Percentiles rank a stretch among this genome's conserved stretches.
Conservation (phyloP, 352 stramenopile species). For the Pythium guiyangense region DNA sequence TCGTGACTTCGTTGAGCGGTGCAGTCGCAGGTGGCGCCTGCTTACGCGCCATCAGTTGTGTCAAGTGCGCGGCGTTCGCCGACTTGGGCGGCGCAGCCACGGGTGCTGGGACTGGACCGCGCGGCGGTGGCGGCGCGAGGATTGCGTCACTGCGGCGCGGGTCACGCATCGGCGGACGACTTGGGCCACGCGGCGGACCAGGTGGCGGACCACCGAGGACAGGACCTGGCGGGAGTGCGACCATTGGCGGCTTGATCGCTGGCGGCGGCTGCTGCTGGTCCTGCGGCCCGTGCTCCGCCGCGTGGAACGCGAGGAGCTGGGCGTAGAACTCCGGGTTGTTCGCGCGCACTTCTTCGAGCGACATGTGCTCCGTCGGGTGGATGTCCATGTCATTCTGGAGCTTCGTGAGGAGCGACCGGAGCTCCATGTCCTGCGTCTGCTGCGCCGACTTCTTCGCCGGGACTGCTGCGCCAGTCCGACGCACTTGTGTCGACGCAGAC, state of each 20-base stretch:
- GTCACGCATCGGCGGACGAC: constrained; percentile 5
- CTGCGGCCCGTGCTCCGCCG: constrained; percentile 12
- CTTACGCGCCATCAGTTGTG: constrained; percentile 79
- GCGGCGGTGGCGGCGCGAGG: background rate
- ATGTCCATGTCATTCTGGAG: constrained; percentile 87
- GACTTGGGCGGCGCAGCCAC: constrained; percentile 29
- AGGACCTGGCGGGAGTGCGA: constrained; percentile 4
- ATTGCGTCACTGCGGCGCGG: constrained; percentile 4
- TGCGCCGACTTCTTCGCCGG: constrained; percentile 5
- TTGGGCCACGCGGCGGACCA: constrained; percentile 1
- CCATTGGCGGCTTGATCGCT: background rate
- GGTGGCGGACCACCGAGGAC: constrained; percentile 7
- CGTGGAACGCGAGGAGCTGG: constrained; percentile 69
- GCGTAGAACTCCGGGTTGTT: constrained; percentile 85
- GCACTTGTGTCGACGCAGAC: constrained; percentile 7
- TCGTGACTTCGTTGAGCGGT: constrained; percentile 46
- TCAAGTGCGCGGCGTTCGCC: constrained; percentile 75
- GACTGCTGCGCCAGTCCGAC: constrained; percentile 11
- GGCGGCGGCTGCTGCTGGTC: constrained; percentile 1
- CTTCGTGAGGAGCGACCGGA: constrained; percentile 74
- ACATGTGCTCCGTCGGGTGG: constrained; percentile 83
- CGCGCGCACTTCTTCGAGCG: constrained; percentile 80
- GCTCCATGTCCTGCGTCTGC: constrained; percentile 69
- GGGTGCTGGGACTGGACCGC: no score
- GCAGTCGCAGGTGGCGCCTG: constrained; percentile 26